Evolutionary conservation across 1,284 basidiomycete genomes (phyloP), one percentile per base, ranked within the genome.

Genomic region (Cutaneotrichosporon sp.): DNA sequence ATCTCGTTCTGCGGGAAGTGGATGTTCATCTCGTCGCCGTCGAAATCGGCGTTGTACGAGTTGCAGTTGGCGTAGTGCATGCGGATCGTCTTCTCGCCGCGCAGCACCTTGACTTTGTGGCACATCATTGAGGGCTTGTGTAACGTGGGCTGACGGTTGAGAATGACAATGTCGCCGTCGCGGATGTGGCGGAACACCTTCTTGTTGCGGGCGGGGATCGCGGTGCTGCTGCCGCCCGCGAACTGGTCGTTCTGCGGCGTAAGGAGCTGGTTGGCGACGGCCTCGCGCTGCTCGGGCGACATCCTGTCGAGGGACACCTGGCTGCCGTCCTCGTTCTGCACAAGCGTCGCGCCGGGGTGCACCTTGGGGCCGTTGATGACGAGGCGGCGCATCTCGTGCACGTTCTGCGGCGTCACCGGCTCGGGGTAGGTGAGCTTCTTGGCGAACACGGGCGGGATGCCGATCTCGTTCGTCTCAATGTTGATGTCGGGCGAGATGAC

Each of bases 111-210:
- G 25, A 95, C 97, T 70, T 87, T 90, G 80, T 99, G 97, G 11
- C 89, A 91, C 97, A 99, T 99, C 95, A 99, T 99, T 83, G 91
- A 94, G n/a, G 97, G 95, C 79, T 99, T 99, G 81, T 99, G 97
- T 62, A 99, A 83, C 1, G 97, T 99, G 10, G 97, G 97, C 83
- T 99, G 97, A 66, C 97, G 91, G 77, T 99, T 99, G 58, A 99
- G 83, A 69, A 99, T 91, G 65, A 99, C 83, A 62, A 97, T 90
- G 76, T 99, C 97, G 3, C 97, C 97, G 77, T 99, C 93, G 59
- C 87, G 86, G 14, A 99, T 84, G 82, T 99, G 97, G 57, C 97
- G 86, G 78, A 95, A 92, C 43, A 99, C 97, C 79, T 98, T 97
- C 84, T 99, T 98, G 82, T 97, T 97, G 68, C 93, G 83, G 9